phyloP scores from a whole-genome alignment of 495 filamentous ascomycete genomes.

The Xylona heveae region DNA sequence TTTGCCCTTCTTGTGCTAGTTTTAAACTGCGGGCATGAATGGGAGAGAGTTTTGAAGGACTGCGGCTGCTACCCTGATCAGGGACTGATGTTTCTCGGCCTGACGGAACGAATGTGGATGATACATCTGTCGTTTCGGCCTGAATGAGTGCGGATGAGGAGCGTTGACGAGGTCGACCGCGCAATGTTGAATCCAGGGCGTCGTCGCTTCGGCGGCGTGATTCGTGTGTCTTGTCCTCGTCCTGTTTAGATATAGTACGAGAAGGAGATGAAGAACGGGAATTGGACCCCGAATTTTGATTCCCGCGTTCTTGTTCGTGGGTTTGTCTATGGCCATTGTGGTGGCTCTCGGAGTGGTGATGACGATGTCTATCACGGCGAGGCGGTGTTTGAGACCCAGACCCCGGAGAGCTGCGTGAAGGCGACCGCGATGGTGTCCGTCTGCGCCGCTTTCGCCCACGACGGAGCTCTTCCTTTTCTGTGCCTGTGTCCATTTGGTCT shows the following conservation, averaged over 20 bases:
- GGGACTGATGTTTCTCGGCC: no score
- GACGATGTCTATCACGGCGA: neutral
- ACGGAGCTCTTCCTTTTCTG: neutral
- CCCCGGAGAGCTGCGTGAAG: neutral
- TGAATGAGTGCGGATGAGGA: slow-evolving; percentile 8
- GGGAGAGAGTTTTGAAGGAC: neutral
- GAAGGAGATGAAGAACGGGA: neutral
- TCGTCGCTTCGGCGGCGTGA: slow-evolving; percentile 10
- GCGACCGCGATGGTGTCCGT: neutral
- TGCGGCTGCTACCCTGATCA: no score
- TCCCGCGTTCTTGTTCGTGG: neutral
- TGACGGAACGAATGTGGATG: no score
- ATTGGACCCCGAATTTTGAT: neutral
- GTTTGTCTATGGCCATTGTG: neutral
- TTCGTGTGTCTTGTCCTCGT: neutral
- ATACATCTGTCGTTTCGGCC: no score
- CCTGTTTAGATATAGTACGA: no score
- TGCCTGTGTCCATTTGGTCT: slow-evolving; percentile 7
- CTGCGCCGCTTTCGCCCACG: neutral
- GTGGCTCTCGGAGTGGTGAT: slow-evolving; percentile 1
- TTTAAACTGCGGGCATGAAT: slow-evolving; percentile 2
- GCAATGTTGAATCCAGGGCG: slow-evolving; percentile 11
- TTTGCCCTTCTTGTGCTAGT: no score
- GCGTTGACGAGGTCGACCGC: slow-evolving; percentile 12
- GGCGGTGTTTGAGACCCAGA: no score